Conservation (phyloP, 129 eudicot species). For the Escallonia herrerae region DNA sequence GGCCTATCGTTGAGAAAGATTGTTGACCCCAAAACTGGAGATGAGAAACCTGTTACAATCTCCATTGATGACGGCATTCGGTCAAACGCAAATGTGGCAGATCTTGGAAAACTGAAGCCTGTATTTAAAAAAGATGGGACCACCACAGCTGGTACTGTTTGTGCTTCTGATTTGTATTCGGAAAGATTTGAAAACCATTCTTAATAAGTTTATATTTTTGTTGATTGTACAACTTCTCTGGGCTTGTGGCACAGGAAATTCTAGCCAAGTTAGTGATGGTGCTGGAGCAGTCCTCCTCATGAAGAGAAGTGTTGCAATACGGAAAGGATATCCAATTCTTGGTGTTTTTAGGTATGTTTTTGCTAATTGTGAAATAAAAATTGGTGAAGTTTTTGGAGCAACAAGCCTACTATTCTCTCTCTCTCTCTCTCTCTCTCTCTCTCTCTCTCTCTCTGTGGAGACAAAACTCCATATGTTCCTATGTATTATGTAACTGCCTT, state of each 20-base stretch:
- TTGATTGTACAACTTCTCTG: background rate
- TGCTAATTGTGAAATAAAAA: background rate
- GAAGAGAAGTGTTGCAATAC: constrained; percentile 84
- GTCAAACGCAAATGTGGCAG: constrained; percentile 57
- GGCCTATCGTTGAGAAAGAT: constrained; percentile 30
- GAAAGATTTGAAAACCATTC: background rate
- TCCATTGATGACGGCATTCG: constrained; percentile 90
- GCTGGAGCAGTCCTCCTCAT: constrained; percentile 95
- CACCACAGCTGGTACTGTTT: constrained; percentile 75
- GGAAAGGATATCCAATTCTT: constrained; percentile 85
- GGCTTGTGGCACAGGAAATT: constrained; percentile 49
- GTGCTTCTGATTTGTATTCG: background rate
- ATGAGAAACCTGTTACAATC: constrained; percentile 71
- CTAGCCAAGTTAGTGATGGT: constrained; percentile 96
- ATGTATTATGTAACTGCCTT: too few relatives aligned
- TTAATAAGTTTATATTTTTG: background rate
- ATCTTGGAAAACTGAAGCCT: constrained; percentile 74
- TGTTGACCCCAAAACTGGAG: constrained; percentile 95
- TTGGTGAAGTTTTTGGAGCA: background rate
- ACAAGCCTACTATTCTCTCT: too few relatives aligned
- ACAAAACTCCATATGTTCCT: too few relatives aligned
- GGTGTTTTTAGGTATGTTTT: constrained; percentile 76
- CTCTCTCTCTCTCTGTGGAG: too few relatives aligned
- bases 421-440: too few relatives aligned
- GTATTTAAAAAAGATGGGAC: constrained; percentile 90